Conservation (phyloP, 2,329 filamentous ascomycete species). For the Ilyonectria robusta region DNA sequence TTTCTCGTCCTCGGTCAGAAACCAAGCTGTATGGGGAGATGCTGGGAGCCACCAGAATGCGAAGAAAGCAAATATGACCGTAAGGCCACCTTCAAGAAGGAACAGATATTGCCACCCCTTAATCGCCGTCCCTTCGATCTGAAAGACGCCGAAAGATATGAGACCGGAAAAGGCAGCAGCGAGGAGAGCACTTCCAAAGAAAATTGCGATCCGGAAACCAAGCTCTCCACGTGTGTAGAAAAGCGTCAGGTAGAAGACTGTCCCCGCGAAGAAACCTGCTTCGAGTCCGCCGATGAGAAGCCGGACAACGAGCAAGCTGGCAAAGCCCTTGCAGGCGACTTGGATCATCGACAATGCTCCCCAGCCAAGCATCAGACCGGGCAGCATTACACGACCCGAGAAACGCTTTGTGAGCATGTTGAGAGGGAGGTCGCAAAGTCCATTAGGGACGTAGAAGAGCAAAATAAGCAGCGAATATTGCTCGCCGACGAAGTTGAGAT, state of each 20-base stretch:
- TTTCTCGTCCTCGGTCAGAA: slow-evolving; percentile 59
- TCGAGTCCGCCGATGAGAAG: slow-evolving; percentile 59
- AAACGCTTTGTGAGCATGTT: slow-evolving; percentile 64
- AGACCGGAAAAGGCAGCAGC: slow-evolving; percentile 77
- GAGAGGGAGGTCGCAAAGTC: slow-evolving; percentile 63
- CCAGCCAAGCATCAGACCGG: slow-evolving; percentile 60
- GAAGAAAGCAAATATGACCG: slow-evolving; percentile 35
- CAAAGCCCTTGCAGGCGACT: slow-evolving; percentile 61
- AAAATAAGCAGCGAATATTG: slow-evolving; percentile 62
- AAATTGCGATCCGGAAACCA: slow-evolving; percentile 70
- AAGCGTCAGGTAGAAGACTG: slow-evolving; percentile 59
- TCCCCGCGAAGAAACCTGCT: slow-evolving; percentile 65
- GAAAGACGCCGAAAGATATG: slow-evolving; percentile 72
- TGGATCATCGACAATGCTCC: slow-evolving; percentile 60
- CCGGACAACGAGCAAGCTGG: slow-evolving; percentile 60
- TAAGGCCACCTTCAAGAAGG: slow-evolving; percentile 71
- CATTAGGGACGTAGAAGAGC: slow-evolving; percentile 66
- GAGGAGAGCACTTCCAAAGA: slow-evolving; percentile 72
- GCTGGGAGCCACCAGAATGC: slow-evolving; percentile 44
- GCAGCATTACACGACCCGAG: slow-evolving; percentile 51
- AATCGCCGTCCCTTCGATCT: slow-evolving; percentile 61
- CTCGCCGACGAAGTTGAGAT: slow-evolving; percentile 58
- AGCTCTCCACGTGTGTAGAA: slow-evolving; percentile 76
- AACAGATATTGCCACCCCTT: slow-evolving; percentile 76
- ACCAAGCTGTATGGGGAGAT: slow-evolving; percentile 59